phyloP scores from a whole-genome alignment of 2,329 filamentous ascomycete genomes.

The Helotiales sp. region DNA sequence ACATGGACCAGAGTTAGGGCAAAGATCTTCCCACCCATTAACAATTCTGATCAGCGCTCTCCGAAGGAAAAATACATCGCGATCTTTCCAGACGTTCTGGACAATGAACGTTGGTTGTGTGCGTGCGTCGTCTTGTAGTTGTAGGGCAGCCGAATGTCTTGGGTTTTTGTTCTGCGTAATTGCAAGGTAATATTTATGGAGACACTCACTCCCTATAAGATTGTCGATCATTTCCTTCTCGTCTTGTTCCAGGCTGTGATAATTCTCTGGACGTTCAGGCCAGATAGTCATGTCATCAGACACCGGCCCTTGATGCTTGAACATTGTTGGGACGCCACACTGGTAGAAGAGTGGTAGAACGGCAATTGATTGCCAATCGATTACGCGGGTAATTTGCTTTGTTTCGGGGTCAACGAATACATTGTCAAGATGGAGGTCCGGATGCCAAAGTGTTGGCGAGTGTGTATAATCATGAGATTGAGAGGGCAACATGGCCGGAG shows the following conservation, averaged over 20 bases:
- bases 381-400: conserved; percentile 29
- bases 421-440: not conserved
- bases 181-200: conserved; percentile 9
- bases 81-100: conserved; percentile 10
- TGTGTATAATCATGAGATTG: conserved; percentile 16
- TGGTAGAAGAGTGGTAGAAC: conserved; percentile 24
- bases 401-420: conserved; percentile 36
- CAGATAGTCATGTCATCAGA: not conserved
- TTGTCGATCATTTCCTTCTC: conserved; percentile 7
- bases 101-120: conserved; percentile 9
- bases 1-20: conserved; percentile 12
- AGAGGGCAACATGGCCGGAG: conserved; percentile 29
- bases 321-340: conserved; percentile 23
- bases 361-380: conserved; percentile 29
- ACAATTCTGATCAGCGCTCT: conserved; percentile 16
- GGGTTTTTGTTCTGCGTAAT: not conserved
- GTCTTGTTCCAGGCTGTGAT: conserved; percentile 8
- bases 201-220: not conserved
- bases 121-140: conserved; percentile 10
- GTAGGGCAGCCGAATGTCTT: not conserved
- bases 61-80: conserved; percentile 19
- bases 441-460: conserved; percentile 21
- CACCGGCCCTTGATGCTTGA: conserved; percentile 11
- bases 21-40: conserved; percentile 14
- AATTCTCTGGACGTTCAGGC: conserved; percentile 17